Base-by-base conservation (phyloP, 2,329 filamentous ascomycete species). In the Raffaelea arxii region DNA sequence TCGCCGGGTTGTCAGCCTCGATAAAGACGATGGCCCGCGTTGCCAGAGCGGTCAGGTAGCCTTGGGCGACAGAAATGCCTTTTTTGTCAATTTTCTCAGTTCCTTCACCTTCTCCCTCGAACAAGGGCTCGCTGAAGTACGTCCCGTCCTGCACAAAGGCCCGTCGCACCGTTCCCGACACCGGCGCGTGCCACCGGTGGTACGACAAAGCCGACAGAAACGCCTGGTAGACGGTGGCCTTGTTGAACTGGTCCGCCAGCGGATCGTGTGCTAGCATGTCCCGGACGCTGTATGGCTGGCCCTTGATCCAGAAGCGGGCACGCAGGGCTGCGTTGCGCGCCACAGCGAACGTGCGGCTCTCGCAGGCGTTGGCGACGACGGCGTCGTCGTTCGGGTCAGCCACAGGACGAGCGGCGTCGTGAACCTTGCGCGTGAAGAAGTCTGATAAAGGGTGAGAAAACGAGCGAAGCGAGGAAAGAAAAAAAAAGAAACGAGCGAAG, bases 101-200 rank as follows among this genome's bases (percentile, higher is more conserved):
- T 51, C 48, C 41, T n/a, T 54, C 55, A 9, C 48, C 55, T 2
- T 51, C 40, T 16, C 57, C 62, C 38, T 69, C 61, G 35, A 61
- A 65, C 2, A 71, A 60, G 42, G 68, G 68, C 59, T 84, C 80
- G 19, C 77, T 78, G 55, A 80, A 86, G 61, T 86, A 87, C 0
- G 81, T 83, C 2, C 83, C 83, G 21, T 78, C 72, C 4, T 75
- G 59, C 1, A 81, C 68, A 48, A 74, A 79, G 0, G 74, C 72
- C 46, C 77, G 75, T 40, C 68, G 65, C 16, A 86, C 63, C 5
- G 59, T 78, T 1, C 83, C 83, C 5, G 67, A 72, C 0, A 86
- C 72, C n/a, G 83, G 83, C 0, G 76, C 61, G 62, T 86, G 81
- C 83, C 83, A 86, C 23, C 82, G 72, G 60, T 86, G 83, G 59